Base-by-base conservation (phyloP, 2,329 filamentous ascomycete genomes). In the Dactylellina cionopaga region DNA sequence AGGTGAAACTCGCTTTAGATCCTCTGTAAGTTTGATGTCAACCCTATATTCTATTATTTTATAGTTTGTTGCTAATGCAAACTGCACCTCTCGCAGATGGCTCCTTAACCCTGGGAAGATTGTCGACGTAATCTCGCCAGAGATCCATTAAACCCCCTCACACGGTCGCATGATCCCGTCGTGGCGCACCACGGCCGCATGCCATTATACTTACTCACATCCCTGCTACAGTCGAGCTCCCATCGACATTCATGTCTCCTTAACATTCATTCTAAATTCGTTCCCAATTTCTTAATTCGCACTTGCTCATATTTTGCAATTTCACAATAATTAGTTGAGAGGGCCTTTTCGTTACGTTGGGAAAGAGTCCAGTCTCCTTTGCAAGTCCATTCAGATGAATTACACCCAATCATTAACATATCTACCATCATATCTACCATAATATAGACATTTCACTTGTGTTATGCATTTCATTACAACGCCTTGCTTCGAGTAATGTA, bases 101-200 rank as follows among this genome's bases (percentile, higher is more conserved):
- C 87, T 96, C 64, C 87, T 96, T 86, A 96, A 96, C 76, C 92
- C 92, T 0, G 92, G 92, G 0, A 96, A 96, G 83, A 94, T 96
- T 74, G 92, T 96, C 80, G 90, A 96, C 75, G 82, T 87, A 15
- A 73, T 73, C 52, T 73, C 68, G 22, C 59, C 68, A 35, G 59
- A 73, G 59, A 55, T 63, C 51, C 58, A 71, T 24, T 71, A 71
- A 46, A 55, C 39, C 43, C 17, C 22, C 24, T 15, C 15, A 25
- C 13, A 25, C 55, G 41, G 35, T 46, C 56, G 58, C 66, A 58
- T 64, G 58, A 59, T 47, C 58, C 49, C 54, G 54, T 41, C 22
- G 27, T 44, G 19, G 33, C 33, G 37, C 35, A 47, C n/a, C 41
- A 39, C 49, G 24, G 19, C 33, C 19, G 58, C 58, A 54, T 51